Evolutionary conservation across 1,139 yeast genomes (phyloP).

Genomic region (Blastobotrys proliferans): DNA sequence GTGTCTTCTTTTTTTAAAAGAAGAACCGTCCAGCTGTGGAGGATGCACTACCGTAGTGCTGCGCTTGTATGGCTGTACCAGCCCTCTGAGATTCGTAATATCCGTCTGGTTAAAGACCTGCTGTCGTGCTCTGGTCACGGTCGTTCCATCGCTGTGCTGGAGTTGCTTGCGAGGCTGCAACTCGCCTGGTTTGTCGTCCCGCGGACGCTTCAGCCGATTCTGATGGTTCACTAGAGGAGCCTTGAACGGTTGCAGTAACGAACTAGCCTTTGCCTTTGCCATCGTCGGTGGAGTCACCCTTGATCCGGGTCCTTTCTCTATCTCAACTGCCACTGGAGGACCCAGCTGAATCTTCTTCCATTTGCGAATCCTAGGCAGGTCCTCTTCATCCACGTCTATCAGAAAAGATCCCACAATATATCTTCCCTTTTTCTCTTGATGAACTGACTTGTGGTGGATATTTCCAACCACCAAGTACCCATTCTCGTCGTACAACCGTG

Average conservation of each 20-base stretch:
- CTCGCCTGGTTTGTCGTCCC: neutral
- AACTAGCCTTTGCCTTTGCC: neutral
- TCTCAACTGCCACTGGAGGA: neutral
- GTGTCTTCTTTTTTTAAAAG: too few relatives aligned
- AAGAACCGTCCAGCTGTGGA: neutral
- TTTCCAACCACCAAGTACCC: conserved; percentile 23
- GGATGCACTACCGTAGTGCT: neutral
- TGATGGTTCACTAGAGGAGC: neutral
- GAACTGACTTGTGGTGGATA: neutral
- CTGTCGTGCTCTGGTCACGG: too few relatives aligned
- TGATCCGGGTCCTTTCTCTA: neutral
- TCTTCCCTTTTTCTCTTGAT: conserved; percentile 5
- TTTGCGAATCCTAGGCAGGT: conserved; percentile 1
- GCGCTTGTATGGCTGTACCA: neutral
- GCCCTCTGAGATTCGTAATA: neutral
- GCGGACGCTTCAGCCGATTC: neutral
- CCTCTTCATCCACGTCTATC: conserved; percentile 8
- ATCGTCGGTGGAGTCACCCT: neutral
- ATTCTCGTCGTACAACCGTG: conserved; percentile 43
- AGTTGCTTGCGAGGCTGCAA: neutral
- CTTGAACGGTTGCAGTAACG: neutral
- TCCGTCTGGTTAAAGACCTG: too few relatives aligned
- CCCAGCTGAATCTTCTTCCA: conserved; percentile 3
- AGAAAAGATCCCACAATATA: conserved; percentile 7
- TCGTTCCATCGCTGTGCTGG: too few relatives aligned